Base-by-base conservation (phyloP, 2,329 filamentous ascomycete species). In the Ophiostoma sp. region DNA sequence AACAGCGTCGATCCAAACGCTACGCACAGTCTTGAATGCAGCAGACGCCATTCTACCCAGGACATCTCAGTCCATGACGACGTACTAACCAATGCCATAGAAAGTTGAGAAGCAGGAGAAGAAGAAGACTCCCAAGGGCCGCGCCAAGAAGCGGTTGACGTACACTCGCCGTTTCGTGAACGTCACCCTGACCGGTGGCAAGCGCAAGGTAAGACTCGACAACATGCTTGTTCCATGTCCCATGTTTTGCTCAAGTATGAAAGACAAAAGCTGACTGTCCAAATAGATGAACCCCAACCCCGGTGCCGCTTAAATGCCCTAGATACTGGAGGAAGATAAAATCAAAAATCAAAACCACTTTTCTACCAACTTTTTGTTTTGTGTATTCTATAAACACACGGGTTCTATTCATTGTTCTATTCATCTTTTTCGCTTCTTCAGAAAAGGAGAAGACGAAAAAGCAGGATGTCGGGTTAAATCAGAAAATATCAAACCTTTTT, bases 91-190 rank as follows among this genome's bases (percentile, higher is more conserved):
- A 67, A n/a, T 20, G 6, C 17, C 52, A 52, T 65, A 74, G 73
- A 74, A 74, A 73, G 73, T 74, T 83, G 92, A 95, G 84, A 84
- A 87, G 73, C 90, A 94, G 84, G 94, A 97, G 90, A 97, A 97
- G 91, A 87, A 92, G 85, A 97, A 98, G 91, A 88, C 86, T 20
- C 71, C 94, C 81, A 97, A 97, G 90, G 94, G 94, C 81, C 93
- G 94, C 80, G 94, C 94, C 78, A 93, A 95, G 86, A 97, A 97
- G 93, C 89, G 94, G 80, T 89, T 96, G 82, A 90, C 89, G 81
- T 97, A 97, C 89, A 97, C 93, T 79, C 91, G 94, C 83, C 94
- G 94, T 80, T 98, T 98, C 87, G 94, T 98, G 78, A 97, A 98
- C 85, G 93, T 98, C 81, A 95, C 92, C 80, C 88, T 97, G 85